Base-by-base conservation (phyloP, 169 alveolate genomes). In the Eimeria praecox region DNA sequence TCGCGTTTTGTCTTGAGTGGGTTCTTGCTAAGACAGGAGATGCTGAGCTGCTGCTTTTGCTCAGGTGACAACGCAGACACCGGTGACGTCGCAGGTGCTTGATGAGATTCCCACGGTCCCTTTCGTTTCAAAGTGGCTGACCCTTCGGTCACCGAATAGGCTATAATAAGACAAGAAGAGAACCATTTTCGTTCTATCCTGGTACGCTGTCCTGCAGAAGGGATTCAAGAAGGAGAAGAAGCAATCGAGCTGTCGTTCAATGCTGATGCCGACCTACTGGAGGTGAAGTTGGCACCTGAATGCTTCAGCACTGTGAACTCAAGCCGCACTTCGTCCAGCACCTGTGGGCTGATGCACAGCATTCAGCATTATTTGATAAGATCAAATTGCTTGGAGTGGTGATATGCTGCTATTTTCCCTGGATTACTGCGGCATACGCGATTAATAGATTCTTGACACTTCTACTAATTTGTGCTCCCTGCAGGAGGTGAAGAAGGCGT, bases 401-500 rank as follows among this genome's bases (percentile, higher is more conserved):
- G 80, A 69, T 35, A 35, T 16, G 80, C 24, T 35, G 75, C 12
- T 49, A 69, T 0, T n/a, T 64, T 40, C 20, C 35, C n/a, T n/a
- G n/a, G 49, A 33, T 12, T 33, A 69, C 49, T n/a, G 33, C 0
- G n/a, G 20, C 24, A 10, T 33, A 33, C 22, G 46, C 3, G 24
- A 69, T 3, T n/a, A 30, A 69, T 9, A 0, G 46, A 16, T 33
- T 33, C 27, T 9, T 33, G 10, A 69, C 80, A 69, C 10, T 24
- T 12, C n/a, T 33, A 49, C 9, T 69, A 20, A 69, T 33, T 4
- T 14, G 12, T 69, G 44, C 35, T 49, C n/a, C 46, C 27, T 77
- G 4, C 93, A 86, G 93, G 93, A 86, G 46, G n/a, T 86, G 20
- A 86, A 62, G 44, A 86, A 59, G 69, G 80, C 93, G 30, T 30